These are phyloP conservation scores for Beauveria sp. DNA, from an alignment of 2,329 filamentous ascomycete species.

Conservation along the genomic window DNA sequence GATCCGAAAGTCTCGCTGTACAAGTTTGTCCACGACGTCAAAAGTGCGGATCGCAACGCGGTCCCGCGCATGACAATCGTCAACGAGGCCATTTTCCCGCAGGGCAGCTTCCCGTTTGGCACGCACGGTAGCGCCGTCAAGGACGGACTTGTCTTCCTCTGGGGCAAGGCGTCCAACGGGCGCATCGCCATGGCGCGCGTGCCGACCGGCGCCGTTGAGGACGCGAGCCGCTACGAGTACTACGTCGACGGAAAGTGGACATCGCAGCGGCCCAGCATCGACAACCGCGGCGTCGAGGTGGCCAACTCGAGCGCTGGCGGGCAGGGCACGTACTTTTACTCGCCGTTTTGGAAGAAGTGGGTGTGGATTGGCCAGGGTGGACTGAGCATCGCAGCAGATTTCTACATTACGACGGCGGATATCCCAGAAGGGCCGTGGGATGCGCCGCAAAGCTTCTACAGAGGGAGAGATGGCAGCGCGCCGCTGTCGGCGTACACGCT, in stretches of 20 bases:
- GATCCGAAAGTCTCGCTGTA: conserved; percentile 9
- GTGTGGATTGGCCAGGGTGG: conserved; percentile 18
- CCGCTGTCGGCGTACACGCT: conserved; percentile 9
- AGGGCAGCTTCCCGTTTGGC: conserved; percentile 6
- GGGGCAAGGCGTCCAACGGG: conserved; percentile 12
- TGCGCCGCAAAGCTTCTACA: conserved; percentile 8
- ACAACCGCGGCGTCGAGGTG: conserved; percentile 12
- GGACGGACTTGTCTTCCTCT: conserved; percentile 15
- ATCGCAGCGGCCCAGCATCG: conserved; percentile 9
- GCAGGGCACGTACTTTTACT: conserved; percentile 19
- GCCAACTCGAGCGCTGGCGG: conserved; percentile 17
- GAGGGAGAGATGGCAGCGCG: conserved; percentile 8
- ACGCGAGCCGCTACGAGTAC: conserved; percentile 16
- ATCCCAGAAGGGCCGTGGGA: conserved; percentile 13
- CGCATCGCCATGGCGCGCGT: conserved; percentile 16
- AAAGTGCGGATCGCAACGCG: conserved; percentile 5
- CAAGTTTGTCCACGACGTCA: conserved; percentile 8
- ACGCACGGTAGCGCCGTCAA: conserved; percentile 14
- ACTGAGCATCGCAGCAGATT: conserved; percentile 15
- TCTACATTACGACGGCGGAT: conserved; percentile 16
- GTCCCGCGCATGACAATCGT: conserved; percentile 8
- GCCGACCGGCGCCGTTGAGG: conserved; percentile 13
- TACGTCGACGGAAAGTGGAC: conserved; percentile 15
- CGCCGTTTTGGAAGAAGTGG: conserved; percentile 14
- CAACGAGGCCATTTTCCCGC: conserved; percentile 10